Base-by-base conservation (phyloP, 192 early-diverging fungal genomes). In the Backusella tarrabulga region DNA sequence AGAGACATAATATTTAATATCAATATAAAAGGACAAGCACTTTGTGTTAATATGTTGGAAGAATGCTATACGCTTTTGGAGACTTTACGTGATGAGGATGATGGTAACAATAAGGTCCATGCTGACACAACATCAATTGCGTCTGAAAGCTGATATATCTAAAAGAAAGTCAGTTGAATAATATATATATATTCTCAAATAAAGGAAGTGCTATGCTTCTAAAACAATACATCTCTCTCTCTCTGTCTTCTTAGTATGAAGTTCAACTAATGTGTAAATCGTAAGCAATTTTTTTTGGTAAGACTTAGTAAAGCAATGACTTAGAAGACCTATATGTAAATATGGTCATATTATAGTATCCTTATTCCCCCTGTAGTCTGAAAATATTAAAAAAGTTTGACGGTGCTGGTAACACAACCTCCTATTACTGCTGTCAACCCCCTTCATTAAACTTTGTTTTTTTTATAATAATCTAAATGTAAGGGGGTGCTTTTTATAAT, bases 41-140 rank as follows among this genome's bases (percentile, higher is more conserved):
- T 95, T 32, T 90, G 95, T 54, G 91, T 92, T 74, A 89, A 89
- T 41, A 77, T 96, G 54, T 87, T 97, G 75, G 91, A 93, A 70
- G 92, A 97, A 78, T 96, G 96, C 78, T 95, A 96, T 73, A 90
- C 92, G 81, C 85, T 94, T 71, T 83, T 93, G 66, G 91, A 92
- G 40, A 89, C 91, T 71, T 82, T 94, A 23, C 89, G 91, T 79
- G 83, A 90, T 3, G 78, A 87, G 26, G 56, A 29, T 0, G 21
- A 19, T n/a, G 42, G 15, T 44, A 17, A 0, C 15, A 0, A 50
- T 50, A 63, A 63, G 14, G n/a, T 26, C 23, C 56, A 14, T 11
- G 4, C 56, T 11, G 56, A 63, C 29, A 12, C 56, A 29, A 8
- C 23, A 14, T 29, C 23, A 26, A 29, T 26, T 29, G 23, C 12